Evolutionary conservation across 2,329 filamentous ascomycete genomes (phyloP).

Genomic region (Fusarium verrucosum): DNA sequence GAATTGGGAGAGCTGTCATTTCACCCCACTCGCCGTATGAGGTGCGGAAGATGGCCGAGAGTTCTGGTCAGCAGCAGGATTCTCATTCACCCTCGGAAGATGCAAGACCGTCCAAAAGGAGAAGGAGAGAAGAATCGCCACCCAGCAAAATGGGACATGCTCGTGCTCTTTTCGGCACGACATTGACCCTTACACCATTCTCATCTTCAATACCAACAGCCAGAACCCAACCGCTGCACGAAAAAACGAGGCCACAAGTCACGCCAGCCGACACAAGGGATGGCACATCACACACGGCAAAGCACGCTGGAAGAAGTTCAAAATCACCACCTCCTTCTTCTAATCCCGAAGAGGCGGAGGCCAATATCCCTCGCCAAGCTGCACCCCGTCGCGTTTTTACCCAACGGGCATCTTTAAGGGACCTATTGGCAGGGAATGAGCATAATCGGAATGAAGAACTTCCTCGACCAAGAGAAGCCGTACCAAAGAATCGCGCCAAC

Average conservation of each 20-base stretch:
- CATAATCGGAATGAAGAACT: constrained; percentile 1
- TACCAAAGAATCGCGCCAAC: neutral
- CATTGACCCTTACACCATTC: constrained; percentile 45
- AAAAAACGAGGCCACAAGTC: constrained; percentile 24
- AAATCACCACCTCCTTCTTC: constrained; percentile 37
- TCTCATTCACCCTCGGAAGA: constrained; percentile 28
- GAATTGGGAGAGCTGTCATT: constrained; percentile 48
- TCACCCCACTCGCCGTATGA: constrained; percentile 50
- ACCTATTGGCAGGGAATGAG: constrained; percentile 27
- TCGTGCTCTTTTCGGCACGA: constrained; percentile 49
- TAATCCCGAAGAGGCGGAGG: neutral
- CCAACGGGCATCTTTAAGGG: constrained; percentile 26
- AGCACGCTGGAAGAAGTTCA: neutral
- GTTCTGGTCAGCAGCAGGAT: constrained; percentile 22
- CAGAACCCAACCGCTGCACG: constrained; percentile 31
- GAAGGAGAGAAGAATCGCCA: constrained; percentile 44
- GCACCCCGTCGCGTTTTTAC: constrained; percentile 19
- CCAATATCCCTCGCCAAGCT: neutral
- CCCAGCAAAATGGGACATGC: constrained; percentile 49
- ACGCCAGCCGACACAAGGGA: neutral
- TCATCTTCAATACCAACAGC: constrained; percentile 22
- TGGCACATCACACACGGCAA: neutral
- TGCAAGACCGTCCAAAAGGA: constrained; percentile 43
- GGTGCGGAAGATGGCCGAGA: constrained; percentile 39
- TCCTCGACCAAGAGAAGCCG: neutral